Base-by-base conservation (phyloP, 2,329 filamentous ascomycete species). In the Penicillium expansum region DNA sequence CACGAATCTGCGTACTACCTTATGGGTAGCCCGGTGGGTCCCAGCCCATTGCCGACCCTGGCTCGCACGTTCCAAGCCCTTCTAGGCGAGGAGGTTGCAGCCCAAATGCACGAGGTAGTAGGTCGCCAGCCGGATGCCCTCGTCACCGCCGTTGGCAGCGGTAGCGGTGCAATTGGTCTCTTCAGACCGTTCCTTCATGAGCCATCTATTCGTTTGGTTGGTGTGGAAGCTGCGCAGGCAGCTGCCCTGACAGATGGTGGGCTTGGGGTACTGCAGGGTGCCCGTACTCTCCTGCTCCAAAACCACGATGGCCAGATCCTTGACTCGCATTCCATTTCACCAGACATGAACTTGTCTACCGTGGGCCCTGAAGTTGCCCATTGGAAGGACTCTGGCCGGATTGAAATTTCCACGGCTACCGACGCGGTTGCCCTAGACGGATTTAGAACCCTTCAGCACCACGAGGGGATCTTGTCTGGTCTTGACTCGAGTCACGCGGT, bases 401-500 rank as follows among this genome's bases (percentile, higher is more conserved):
- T 67, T 66, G 59, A 64, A 65, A 67, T 67, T 42, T 48, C 37
- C 44, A 65, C 64, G 11, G 64, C 63, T 52, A 63, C 64, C 20
- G 63, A 67, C 48, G 53, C 60, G 47, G 64, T 63, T 60, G 63
- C 64, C 64, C 64, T 67, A 62, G 64, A 60, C 43, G 64, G 64
- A 52, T 66, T 67, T 52, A 57, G 62, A 66, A 67, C 24, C 42
- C 54, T 67, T 33, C 60, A 63, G n/a, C 55, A 57, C 53, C 60
- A 65, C 48, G 63, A 67, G 62, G 63, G 62, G 11, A 56, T 67
- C 22, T 39, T 59, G 47, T 16, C 60, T 35, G 64, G 64, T 7
- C 59, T 67, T 57, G 64, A 67, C 49, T 67, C 64, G 43, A 65
- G 64, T 66, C 64, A 67, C 55, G 64, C 64, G 49, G 63, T 67